Percentiles rank a stretch among this genome's conserved stretches.
phyloP scores from a whole-genome alignment of 2,329 filamentous ascomycete genomes.

The Colletotrichum viniferum region DNA sequence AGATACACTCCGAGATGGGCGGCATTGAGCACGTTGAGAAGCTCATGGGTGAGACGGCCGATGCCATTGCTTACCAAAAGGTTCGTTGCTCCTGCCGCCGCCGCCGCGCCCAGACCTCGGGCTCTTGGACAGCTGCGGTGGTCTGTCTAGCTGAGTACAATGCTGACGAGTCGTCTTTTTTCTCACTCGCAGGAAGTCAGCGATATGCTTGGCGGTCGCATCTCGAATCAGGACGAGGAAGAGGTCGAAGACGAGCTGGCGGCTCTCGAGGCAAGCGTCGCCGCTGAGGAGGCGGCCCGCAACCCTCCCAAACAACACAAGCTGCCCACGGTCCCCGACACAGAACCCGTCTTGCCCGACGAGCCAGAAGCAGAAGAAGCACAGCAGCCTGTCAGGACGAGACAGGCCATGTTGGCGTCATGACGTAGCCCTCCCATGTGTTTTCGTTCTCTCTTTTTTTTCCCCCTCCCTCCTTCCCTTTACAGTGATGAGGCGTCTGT shows the following conservation, averaged over 20 bases:
- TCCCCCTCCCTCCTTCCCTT: neutral
- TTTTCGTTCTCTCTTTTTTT: neutral
- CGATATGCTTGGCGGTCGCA: conserved; percentile 85
- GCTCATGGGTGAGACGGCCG: conserved; percentile 89
- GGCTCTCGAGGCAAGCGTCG: conserved; percentile 63
- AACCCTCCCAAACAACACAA: conserved; percentile 11
- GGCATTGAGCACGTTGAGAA: conserved; percentile 93
- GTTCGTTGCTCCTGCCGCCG: conserved; percentile 51
- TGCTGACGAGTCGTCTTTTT: neutral
- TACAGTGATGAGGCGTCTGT: neutral
- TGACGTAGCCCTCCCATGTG: neutral
- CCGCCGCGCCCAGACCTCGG: neutral
- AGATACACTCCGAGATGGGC: conserved; percentile 96
- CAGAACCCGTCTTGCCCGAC: conserved; percentile 33
- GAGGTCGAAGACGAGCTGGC: conserved; percentile 96
- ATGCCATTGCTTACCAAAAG: conserved; percentile 89
- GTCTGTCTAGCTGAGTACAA: neutral
- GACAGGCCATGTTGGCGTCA: conserved; percentile 42
- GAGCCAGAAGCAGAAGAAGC: conserved; percentile 11
- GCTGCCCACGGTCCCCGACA: conserved; percentile 34
- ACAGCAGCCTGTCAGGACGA: conserved; percentile 20
- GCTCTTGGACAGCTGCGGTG: neutral
- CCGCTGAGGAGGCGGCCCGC: conserved; percentile 9
- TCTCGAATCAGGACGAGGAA: conserved; percentile 95
- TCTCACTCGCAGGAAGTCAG: conserved; percentile 74